Evolutionary conservation across 768 basidiomycete genomes (phyloP), one percentile per base, ranked within the genome.

Genomic region (Neoboletus magnificus): DNA sequence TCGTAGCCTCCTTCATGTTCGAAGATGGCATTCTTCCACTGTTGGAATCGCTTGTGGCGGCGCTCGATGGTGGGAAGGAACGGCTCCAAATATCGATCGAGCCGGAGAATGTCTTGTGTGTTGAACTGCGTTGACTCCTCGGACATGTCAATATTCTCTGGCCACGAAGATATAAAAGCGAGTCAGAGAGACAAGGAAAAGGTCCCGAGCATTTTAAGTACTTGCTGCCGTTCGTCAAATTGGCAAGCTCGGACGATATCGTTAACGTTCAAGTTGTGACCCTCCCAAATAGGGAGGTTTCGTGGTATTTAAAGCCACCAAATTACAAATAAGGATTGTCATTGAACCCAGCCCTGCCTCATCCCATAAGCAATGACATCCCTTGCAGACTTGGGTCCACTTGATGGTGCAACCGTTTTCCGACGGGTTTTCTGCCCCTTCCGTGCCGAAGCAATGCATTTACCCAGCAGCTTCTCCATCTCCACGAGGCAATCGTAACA

Each of bases 1-100:
- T 87, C 87, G 60, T 85, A 82, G 20, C 97, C 96, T 47, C 93
- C 93, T 75, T 98, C 95, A 60, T 84, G 73, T 46, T 81, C 64
- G 23, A 87, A 79, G 64, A 97, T 90, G 43, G 74, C 77, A 62
- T 86, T 80, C 64, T 88, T 91, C 89, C 89, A 91, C 63, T 82
- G 78, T 54, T 81, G 79, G 74, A 85, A 92, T 32, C 71, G 67
- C 51, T 85, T 82, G 71, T 92, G 78, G 57, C 91, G 79, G 62
- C 81, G 79, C 55, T 82, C 74, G 69, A 93, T 90, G 42, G 82
- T 79, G 29, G 84, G 79, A 50, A 87, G 75, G 64, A 87, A 81
- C n/a, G 82, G 83, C 63, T 83, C 80, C n/a, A 93, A 83, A 71
- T 84, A 92, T 18, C 79, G 77, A 70, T 93, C 91, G 61, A 83